A percentile compares a stretch with the other conserved stretches of the same genome.
Conservation (phyloP, 1,139 yeast genomes). For the Pichia sp. region DNA sequence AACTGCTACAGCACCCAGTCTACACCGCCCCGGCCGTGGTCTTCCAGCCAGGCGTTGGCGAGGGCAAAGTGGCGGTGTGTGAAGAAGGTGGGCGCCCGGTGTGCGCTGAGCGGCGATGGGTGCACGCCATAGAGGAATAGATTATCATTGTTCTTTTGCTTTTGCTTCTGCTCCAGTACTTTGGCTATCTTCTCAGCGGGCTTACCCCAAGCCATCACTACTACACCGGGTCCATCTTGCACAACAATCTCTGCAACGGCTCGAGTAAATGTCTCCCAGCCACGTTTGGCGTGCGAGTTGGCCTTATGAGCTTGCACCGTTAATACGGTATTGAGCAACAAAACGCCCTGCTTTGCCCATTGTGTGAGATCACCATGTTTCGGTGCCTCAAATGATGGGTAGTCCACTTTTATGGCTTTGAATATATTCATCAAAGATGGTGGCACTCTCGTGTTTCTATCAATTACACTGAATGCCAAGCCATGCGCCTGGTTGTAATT, state of each 20-base stretch:
- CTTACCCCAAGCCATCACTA: conserved; percentile 88
- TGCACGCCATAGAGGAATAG: conserved; percentile 60
- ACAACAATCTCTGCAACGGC: conserved; percentile 52
- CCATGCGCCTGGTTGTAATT: conserved; percentile 94
- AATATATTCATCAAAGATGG: conserved; percentile 87
- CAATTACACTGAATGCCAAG: conserved; percentile 81
- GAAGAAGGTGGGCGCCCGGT: conserved; percentile 63
- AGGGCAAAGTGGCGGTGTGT: conserved; percentile 40
- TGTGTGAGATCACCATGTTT: conserved; percentile 59
- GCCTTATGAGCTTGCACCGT: conserved; percentile 95
- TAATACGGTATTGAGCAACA: conserved; percentile 78
- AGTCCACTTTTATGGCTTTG: conserved; percentile 68
- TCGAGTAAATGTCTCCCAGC: conserved; percentile 92
- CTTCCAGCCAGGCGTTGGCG: background rate
- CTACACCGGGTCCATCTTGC: conserved; percentile 45
- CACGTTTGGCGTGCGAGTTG: conserved; percentile 81
- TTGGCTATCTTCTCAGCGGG: conserved; percentile 65
- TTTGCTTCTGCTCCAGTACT: background rate
- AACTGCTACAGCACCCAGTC: too few species aligned
- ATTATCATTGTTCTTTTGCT: background rate
- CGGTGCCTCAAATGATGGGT: conserved; percentile 61
- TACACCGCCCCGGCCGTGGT: background rate
- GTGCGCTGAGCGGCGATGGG: conserved; percentile 92
- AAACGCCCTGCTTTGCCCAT: conserved; percentile 89
- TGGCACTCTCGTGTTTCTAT: conserved; percentile 75